Evolutionary conservation across 306 rosid genomes (phyloP), one percentile per base, ranked within the genome.

Genomic region (Inga laurina): DNA sequence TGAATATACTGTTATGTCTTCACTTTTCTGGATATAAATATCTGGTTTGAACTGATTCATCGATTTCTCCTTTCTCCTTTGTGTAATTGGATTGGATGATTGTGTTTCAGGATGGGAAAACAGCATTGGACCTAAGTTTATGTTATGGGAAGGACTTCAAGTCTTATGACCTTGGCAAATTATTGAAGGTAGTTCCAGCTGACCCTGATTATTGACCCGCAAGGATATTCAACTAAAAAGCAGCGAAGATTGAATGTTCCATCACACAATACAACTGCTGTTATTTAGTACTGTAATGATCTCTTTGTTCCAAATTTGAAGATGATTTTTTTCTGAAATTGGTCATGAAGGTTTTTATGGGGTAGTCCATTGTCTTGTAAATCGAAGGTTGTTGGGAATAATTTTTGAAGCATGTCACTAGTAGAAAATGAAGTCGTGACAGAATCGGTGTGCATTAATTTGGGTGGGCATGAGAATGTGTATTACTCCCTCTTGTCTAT

Each of bases 131-230:
- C 89, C 81, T 93, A 74, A 86, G 94, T 82, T 68, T 94, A 10
- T 92, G 98, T 88, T 96, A 88, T 81, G 99, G 99, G 71, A 96
- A 91, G 84, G 92, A 92, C 77, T 96, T 93, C 90, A 91, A 90
- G 87, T 94, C 99, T 32, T 92, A 81, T 74, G 97, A 93, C 77
- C 97, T 96, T 76, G 94, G 98, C 43, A 88, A 81, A 86, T 86
- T 92, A 80, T 75, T 96, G 79, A 96, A 91, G 95, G 74, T 76
- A 15, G 88, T 90, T 79, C 89, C 90, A 14, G 84, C 54, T 45
- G 69, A 79, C 86, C 37, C 86, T 81, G 84, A 64, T 46, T 64
- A 90, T 86, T 95, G 81, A 89, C 57, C n/a, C 24, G 57, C 10
- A 8, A 34, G 75, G 27, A 51, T 70, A 46, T n/a, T 79, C 79